Conservation (phyloP, 2,329 filamentous ascomycete genomes). For the Anisogramma anomala region DNA sequence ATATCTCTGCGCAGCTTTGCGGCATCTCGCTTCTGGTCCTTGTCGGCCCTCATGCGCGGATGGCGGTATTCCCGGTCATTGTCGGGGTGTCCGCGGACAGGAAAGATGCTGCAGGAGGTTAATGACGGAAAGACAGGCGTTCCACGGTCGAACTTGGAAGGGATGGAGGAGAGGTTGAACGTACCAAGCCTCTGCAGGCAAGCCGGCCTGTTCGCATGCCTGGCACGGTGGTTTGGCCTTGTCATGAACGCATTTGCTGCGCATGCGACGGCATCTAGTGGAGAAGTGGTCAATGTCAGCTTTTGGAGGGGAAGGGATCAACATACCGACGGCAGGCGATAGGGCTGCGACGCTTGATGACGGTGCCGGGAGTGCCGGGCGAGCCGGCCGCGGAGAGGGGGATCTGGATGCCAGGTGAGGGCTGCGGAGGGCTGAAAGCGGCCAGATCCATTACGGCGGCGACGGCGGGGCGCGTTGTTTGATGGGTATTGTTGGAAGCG, state of each 20-base stretch:
- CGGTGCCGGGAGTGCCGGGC: slow-evolving; percentile 8
- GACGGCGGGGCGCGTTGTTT: neutral
- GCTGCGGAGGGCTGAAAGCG: neutral
- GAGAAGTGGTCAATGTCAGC: slow-evolving; percentile 4
- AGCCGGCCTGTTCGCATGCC: slow-evolving; percentile 38
- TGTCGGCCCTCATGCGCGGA: slow-evolving; percentile 39
- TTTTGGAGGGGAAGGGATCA: slow-evolving; percentile 1
- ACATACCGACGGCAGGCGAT: slow-evolving; percentile 43
- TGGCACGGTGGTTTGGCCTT: slow-evolving; percentile 38
- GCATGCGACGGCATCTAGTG: slow-evolving; percentile 41
- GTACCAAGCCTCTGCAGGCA: slow-evolving; percentile 39
- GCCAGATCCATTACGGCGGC: neutral
- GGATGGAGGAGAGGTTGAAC: slow-evolving; percentile 9
- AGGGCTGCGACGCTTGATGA: slow-evolving; percentile 37
- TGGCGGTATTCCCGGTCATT: slow-evolving; percentile 45
- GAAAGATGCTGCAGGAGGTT: slow-evolving; percentile 43
- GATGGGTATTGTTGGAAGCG: no score
- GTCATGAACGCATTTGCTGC: slow-evolving; percentile 44
- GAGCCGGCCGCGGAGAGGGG: slow-evolving; percentile 1
- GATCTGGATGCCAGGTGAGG: neutral
- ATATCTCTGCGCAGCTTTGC: slow-evolving; percentile 26
- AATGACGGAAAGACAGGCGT: no score
- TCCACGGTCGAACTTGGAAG: no score
- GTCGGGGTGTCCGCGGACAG: slow-evolving; percentile 40
- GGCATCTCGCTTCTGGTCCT: slow-evolving; percentile 29